Evolutionary conservation across 805 yeast genomes (phyloP), one percentile per base, ranked within the genome.

Genomic region (Spencermartinsiella europaea): DNA sequence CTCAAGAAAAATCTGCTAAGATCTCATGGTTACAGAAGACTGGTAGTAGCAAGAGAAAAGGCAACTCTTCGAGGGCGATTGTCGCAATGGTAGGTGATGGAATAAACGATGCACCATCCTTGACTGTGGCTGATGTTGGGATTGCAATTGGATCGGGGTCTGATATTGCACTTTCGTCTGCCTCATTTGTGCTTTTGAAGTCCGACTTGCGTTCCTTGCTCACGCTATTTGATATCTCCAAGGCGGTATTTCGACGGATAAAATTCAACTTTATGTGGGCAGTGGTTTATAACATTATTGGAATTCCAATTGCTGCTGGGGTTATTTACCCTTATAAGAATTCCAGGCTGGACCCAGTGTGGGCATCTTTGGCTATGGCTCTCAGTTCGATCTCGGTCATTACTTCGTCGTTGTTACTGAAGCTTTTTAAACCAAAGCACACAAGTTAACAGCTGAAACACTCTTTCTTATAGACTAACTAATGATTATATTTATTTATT

Each of bases 251-350:
- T 62, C 64, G 65, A 31, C 76, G 88, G 52, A 85, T 91, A 53
- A 85, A 83, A 60, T 60, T 82, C 65, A 93, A 93, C 63, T 86
- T 91, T 55, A 63, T 85, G 47, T 85, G 96, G 84, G 96, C 98
- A 1, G 76, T 83, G 5, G 69, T 88, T 37, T 91, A 91, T 67
- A 91, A 91, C 58, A 36, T 85, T 15, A 68, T 85, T 22, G 91
- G 93, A 83, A 73, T 91, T 31, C 99, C 98, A 2, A 75, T 91
- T 55, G 96, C 98, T 0, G 91, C 95, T 82, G 97, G 97, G 1
- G 76, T 83, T n/a, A 71, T 91, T 45, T 75, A 81, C 41, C 95
- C 95, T 1, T 80, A 83, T 67, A 82, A 85, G 33, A 72, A 87
- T 42, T 76, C 83, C 45, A 58, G 73, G 12, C 67, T 90, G 55